These are phyloP conservation scores for Trichophyton schoenleinii DNA, from an alignment of 2,329 filamentous ascomycete species.

Conservation along the genomic window DNA sequence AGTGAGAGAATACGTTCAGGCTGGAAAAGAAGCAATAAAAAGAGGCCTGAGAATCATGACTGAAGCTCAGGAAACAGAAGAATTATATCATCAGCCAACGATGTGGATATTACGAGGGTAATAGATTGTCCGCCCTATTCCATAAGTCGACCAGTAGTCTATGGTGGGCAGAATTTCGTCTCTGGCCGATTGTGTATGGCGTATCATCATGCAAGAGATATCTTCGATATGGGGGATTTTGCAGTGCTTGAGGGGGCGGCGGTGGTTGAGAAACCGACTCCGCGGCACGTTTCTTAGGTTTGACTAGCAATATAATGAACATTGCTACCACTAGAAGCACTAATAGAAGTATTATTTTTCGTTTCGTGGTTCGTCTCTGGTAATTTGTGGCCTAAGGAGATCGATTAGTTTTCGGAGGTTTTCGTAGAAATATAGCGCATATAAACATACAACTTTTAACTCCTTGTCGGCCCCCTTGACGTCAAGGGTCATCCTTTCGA, in stretches of 20 bases:
- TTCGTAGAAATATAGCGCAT: not conserved
- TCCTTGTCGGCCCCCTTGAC: slow-evolving; percentile 91
- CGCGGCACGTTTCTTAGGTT: slow-evolving; percentile 46
- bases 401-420: not conserved
- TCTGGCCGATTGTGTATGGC: not conserved
- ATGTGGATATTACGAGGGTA: not conserved
- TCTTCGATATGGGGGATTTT: slow-evolving; percentile 11
- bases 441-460: slow-evolving; percentile 53
- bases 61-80: not conserved
- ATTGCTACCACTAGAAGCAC: slow-evolving; percentile 71
- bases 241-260: slow-evolving; percentile 15
- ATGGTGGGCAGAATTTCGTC: not conserved
- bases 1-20: not conserved
- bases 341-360: slow-evolving; percentile 85
- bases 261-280: slow-evolving; percentile 15
- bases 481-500: slow-evolving; percentile 86
- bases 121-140: not conserved
- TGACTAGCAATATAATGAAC: slow-evolving; percentile 71
- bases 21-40: not conserved
- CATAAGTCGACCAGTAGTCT: not conserved
- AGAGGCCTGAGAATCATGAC: not conserved
- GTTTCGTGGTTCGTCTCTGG: slow-evolving; percentile 74
- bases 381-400: slow-evolving; percentile 57
- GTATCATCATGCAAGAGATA: not conserved
- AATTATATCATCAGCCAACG: not conserved